A percentile compares a stretch with the other conserved stretches of the same genome.
Evolutionary conservation across 768 basidiomycete genomes (phyloP).

Genomic region (Tulasnella calospora): DNA sequence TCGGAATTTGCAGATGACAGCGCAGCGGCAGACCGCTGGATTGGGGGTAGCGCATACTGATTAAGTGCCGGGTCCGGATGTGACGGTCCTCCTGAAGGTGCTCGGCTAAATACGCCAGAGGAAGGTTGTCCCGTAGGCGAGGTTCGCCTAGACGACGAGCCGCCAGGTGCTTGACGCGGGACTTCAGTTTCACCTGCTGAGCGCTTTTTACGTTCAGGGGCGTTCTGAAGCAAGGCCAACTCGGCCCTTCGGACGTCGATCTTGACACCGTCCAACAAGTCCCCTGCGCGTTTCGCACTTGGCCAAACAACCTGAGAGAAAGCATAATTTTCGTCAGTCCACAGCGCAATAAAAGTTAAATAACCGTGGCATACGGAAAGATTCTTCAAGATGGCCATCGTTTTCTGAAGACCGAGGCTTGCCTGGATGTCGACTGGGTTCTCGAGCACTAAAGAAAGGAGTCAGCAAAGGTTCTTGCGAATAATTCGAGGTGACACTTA

Average conservation of each 20-base stretch:
- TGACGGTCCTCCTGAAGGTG: not conserved
- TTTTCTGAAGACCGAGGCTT: conserved; percentile 24
- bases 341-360: no score
- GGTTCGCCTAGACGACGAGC: no score
- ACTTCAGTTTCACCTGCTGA: not conserved
- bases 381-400: conserved; percentile 27
- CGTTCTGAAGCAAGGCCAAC: not conserved
- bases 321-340: no score
- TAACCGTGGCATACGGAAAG: not conserved
- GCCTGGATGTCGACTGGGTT: conserved; percentile 31
- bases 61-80: not conserved
- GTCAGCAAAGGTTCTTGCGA: not conserved
- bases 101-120: not conserved
- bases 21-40: not conserved
- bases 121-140: no score
- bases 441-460: conserved; percentile 37
- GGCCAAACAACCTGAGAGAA: conserved; percentile 30
- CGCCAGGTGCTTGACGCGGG: not conserved
- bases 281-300: conserved; percentile 31
- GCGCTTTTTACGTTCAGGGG: conserved; percentile 5
- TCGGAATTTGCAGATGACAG: not conserved
- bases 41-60: not conserved
- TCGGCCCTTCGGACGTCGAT: conserved; percentile 21
- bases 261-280: conserved; percentile 29
- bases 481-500: not conserved